phyloP scores from a whole-genome alignment of 345 rosid species.

The Rhizophora apiculata region DNA sequence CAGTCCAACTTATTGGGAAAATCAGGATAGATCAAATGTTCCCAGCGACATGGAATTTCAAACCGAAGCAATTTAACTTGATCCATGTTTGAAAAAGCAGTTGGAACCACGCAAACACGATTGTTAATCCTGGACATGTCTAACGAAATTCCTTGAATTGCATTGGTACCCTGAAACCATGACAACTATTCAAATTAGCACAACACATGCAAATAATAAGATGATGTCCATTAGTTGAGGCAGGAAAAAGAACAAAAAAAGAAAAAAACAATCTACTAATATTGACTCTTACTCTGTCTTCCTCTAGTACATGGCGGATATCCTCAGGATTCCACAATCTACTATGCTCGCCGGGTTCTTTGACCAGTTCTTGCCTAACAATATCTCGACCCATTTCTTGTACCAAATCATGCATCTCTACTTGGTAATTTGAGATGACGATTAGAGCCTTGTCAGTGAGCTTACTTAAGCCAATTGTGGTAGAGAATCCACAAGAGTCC shows the following conservation, averaged over 20 bases:
- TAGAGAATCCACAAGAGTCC: no score
- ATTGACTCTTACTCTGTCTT: not conserved
- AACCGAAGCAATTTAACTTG: not conserved
- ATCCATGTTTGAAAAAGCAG: not conserved
- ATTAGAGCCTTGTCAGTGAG: not conserved
- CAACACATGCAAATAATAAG: not conserved
- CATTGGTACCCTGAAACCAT: not conserved
- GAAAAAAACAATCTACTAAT: not conserved
- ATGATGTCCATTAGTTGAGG: no score
- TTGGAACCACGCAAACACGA: not conserved
- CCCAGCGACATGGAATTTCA: no score
- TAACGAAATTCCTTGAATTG: not conserved
- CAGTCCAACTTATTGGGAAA: no score
- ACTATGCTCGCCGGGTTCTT: no score
- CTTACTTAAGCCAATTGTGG: not conserved
- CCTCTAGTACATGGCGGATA: not conserved
- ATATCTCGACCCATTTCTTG: no score
- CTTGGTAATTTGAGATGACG: not conserved
- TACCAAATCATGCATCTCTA: constrained; percentile 4
- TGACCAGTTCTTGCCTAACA: no score
- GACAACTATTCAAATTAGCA: not conserved
- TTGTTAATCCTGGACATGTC: not conserved
- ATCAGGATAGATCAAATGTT: no score
- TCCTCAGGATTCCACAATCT: no score
- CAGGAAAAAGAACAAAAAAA: not conserved